Evolutionary conservation across 2,329 filamentous ascomycete genomes (phyloP).

Genomic region (Podosphaera xanthii): DNA sequence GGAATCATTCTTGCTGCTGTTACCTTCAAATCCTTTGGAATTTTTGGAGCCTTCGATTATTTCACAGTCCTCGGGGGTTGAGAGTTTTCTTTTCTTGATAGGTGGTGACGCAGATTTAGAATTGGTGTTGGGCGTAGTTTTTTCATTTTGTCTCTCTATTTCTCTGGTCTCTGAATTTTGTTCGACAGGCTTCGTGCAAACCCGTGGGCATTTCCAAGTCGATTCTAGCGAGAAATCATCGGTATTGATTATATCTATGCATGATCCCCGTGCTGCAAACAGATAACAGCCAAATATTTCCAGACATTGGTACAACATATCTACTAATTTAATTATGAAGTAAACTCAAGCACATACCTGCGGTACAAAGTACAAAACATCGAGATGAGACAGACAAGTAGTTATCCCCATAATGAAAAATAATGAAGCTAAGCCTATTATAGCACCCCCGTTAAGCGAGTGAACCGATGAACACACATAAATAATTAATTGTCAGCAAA

Average conservation of each 20-base stretch:
- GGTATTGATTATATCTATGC: conserved; percentile 43
- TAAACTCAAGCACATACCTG: neutral
- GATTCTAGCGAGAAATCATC: conserved; percentile 33
- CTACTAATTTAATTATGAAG: neutral
- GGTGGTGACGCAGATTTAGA: conserved; percentile 8
- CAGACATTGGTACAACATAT: conserved; percentile 42
- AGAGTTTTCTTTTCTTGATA: conserved; percentile 16
- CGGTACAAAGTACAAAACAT: too few species aligned
- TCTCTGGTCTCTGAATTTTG: neutral
- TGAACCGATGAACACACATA: neutral
- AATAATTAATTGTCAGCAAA: neutral
- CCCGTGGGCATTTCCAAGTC: conserved; percentile 14
- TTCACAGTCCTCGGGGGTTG: conserved; percentile 4
- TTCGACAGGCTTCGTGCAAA: conserved; percentile 1
- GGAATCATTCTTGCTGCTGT: conserved; percentile 9
- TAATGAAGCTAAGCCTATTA: neutral
- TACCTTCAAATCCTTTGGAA: conserved; percentile 7
- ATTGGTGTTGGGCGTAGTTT: neutral
- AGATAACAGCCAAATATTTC: conserved; percentile 32
- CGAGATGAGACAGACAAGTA: too few species aligned
- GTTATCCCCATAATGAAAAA: too few species aligned
- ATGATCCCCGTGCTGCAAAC: conserved; percentile 50
- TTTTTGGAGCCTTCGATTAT: neutral
- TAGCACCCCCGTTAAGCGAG: neutral
- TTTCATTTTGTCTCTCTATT: neutral